A percentile compares a stretch with the other conserved stretches of the same genome.
Conservation (phyloP, 169 alveolate species). For the Cytauxzoon felis region DNA sequence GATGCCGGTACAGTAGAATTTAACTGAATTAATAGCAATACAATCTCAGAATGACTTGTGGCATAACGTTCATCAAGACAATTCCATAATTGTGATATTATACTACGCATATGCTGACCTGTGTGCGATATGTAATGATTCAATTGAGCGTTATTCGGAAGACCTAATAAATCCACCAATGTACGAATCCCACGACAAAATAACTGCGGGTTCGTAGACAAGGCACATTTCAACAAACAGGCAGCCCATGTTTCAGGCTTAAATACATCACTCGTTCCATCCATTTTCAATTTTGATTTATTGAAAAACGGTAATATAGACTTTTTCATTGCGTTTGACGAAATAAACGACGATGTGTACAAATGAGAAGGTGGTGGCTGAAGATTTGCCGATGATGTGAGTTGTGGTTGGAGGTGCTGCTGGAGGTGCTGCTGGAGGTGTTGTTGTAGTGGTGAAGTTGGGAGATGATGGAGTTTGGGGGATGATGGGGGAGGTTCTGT, state of each 20-base stretch:
- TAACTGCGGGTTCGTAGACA: constrained; percentile 32
- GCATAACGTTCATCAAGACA: constrained; percentile 36
- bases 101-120: constrained; percentile 18
- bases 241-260: constrained; percentile 37
- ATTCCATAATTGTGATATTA: constrained; percentile 32
- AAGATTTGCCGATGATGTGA: too few relatives aligned
- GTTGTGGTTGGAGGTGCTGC: too few relatives aligned
- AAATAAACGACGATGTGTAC: too few relatives aligned
- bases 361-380: too few relatives aligned
- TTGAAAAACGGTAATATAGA: too few relatives aligned
- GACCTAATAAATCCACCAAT: constrained; percentile 28
- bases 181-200: constrained; percentile 56
- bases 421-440: too few relatives aligned
- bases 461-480: too few relatives aligned
- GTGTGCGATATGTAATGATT: constrained; percentile 21
- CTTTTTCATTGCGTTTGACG: too few relatives aligned
- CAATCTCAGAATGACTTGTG: constrained; percentile 53
- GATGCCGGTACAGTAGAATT: constrained; percentile 25
- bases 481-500: too few relatives aligned
- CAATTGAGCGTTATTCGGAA: constrained; percentile 25
- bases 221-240: constrained; percentile 30
- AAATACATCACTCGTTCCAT: neutral
- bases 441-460: too few relatives aligned
- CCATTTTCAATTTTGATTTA: too few relatives aligned
- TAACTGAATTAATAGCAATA: constrained; percentile 43